Conservation (phyloP, 2,329 filamentous ascomycete genomes). For the Aspergillus unguis region DNA sequence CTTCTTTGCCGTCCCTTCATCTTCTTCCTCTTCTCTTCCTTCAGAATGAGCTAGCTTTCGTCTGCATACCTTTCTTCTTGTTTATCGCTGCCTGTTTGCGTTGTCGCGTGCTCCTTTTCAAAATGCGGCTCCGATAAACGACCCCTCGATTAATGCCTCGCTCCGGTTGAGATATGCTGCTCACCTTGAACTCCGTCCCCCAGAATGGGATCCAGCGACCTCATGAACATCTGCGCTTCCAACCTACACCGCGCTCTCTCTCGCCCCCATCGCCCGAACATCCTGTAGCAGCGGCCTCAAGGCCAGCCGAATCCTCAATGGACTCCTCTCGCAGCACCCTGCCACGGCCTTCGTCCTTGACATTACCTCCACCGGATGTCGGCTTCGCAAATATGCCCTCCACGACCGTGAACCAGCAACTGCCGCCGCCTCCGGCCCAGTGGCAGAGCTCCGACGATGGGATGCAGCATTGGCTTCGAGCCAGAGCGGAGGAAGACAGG, state of each 20-base stretch:
- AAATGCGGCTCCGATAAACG: slow-evolving; percentile 13
- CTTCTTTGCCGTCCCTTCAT: not conserved
- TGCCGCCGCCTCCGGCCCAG: slow-evolving; percentile 63
- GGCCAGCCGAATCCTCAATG: slow-evolving; percentile 56
- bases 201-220: slow-evolving; percentile 47
- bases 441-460: slow-evolving; percentile 68
- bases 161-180: slow-evolving; percentile 41
- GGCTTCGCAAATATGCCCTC: slow-evolving; percentile 33
- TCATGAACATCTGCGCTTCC: slow-evolving; percentile 49
- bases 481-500: slow-evolving; percentile 68
- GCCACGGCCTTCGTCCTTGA: slow-evolving; percentile 66
- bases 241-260: slow-evolving; percentile 38
- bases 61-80: not conserved
- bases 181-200: slow-evolving; percentile 50
- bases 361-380: slow-evolving; percentile 48
- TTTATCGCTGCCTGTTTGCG: slow-evolving; percentile 3
- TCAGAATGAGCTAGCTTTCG: not conserved
- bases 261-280: slow-evolving; percentile 32
- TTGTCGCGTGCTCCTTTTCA: slow-evolving; percentile 2
- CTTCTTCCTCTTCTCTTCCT: not conserved
- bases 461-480: slow-evolving; percentile 68
- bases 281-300: slow-evolving; percentile 22
- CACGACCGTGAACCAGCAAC: slow-evolving; percentile 44
- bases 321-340: slow-evolving; percentile 66
- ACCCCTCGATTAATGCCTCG: not conserved